These are phyloP conservation scores for Hysterium pulicare DNA, from an alignment of 2,329 filamentous ascomycete genomes.

Conservation along the genomic window DNA sequence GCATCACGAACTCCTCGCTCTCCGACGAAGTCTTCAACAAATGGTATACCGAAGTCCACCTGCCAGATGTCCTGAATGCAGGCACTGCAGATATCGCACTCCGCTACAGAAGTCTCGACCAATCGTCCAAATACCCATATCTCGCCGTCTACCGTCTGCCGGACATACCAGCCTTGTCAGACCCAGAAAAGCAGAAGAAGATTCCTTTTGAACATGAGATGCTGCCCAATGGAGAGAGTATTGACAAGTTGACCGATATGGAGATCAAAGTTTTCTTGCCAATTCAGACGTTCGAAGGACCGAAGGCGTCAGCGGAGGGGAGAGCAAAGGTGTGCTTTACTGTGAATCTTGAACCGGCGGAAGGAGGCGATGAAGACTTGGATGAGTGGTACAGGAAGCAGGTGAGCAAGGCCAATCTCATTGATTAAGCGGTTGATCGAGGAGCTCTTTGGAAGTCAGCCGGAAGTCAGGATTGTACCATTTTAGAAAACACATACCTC, in stretches of 20 bases:
- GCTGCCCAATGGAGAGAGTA: background rate
- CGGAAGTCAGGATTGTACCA: too few relatives aligned
- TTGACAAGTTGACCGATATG: background rate
- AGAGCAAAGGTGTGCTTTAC: background rate
- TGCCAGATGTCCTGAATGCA: conserved; percentile 6
- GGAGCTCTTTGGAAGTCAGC: too few relatives aligned
- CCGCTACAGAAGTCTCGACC: conserved; percentile 10
- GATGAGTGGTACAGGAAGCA: conserved; percentile 11
- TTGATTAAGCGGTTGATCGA: too few relatives aligned
- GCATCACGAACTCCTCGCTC: conserved; percentile 2
- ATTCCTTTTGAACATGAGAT: background rate
- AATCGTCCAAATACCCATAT: conserved; percentile 6
- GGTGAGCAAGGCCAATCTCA: conserved; percentile 1
- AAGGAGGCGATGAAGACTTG: conserved; percentile 5
- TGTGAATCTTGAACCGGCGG: conserved; percentile 6
- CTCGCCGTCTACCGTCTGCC: conserved; percentile 11
- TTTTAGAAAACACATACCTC: too few relatives aligned
- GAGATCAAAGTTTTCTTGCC: background rate
- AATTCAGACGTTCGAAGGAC: conserved; percentile 1
- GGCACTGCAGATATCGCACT: conserved; percentile 9
- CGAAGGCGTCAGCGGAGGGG: background rate
- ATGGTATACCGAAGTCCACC: conserved; percentile 10
- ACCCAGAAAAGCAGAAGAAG: background rate
- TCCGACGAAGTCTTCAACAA: conserved; percentile 7
- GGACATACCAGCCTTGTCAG: conserved; percentile 6